These are phyloP conservation scores for Streptanthus diversifolius DNA, from an alignment of 345 rosid genomes.

Conservation along the genomic window DNA sequence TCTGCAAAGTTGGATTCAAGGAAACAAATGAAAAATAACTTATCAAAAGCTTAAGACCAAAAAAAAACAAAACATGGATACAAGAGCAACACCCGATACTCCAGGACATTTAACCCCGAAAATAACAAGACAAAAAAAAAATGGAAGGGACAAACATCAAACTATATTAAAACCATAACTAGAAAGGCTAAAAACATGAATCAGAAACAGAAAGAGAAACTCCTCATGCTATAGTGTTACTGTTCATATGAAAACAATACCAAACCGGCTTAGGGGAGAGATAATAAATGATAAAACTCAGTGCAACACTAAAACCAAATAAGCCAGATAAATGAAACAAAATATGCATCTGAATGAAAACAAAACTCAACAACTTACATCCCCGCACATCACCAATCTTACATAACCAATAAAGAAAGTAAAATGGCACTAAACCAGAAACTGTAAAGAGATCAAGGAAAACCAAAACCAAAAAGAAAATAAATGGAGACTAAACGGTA, in stretches of 20 bases:
- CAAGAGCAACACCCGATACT: background rate
- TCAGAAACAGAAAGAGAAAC: background rate
- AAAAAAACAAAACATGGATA: background rate
- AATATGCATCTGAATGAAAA: background rate
- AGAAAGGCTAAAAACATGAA: background rate
- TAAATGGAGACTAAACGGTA: background rate
- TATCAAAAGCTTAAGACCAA: conserved; percentile 16
- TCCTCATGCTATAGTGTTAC: background rate
- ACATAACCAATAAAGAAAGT: background rate
- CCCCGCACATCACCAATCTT: background rate
- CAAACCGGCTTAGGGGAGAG: background rate
- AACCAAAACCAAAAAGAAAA: background rate
- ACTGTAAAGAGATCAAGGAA: background rate
- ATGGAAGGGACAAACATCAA: conserved; percentile 4
- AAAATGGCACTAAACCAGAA: background rate
- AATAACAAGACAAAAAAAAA: conserved; percentile 10
- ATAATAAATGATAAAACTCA: background rate
- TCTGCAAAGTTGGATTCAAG: conserved; percentile 58
- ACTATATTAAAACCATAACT: background rate
- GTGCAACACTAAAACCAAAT: conserved; percentile 10
- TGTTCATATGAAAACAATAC: background rate
- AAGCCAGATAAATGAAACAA: background rate
- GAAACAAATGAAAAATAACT: conserved; percentile 25
- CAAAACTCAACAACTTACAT: background rate
- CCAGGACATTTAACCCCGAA: background rate